phyloP scores from a whole-genome alignment of 768 basidiomycete species.

The Naganishia vaughanmartiniae region DNA sequence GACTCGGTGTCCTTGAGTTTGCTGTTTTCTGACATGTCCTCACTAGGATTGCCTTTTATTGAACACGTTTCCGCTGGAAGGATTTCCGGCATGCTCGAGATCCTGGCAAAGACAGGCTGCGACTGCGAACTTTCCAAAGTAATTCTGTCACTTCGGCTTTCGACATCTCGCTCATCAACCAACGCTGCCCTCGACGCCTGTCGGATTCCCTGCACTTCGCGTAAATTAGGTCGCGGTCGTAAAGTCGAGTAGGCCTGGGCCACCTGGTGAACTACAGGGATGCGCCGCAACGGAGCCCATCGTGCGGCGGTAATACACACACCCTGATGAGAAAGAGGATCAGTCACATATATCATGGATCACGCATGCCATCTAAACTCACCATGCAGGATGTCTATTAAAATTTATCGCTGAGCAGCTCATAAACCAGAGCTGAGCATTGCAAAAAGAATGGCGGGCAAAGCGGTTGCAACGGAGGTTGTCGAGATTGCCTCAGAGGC shows the following conservation, averaged over 20 bases:
- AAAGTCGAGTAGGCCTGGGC: neutral
- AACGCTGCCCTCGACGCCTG: neutral
- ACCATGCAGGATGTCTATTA: neutral
- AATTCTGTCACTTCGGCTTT: neutral
- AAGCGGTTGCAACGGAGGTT: neutral
- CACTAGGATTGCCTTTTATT: neutral
- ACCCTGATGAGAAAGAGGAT: neutral
- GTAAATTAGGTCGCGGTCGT: neutral
- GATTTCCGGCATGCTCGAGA: neutral
- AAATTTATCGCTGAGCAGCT: neutral
- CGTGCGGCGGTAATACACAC: conserved; percentile 6
- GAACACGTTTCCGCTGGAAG: neutral
- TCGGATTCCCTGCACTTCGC: neutral
- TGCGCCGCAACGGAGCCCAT: conserved; percentile 12
- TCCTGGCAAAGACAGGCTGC: neutral
- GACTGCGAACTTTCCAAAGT: neutral
- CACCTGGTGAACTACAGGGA: neutral
- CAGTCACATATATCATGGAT: neutral
- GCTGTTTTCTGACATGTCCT: neutral
- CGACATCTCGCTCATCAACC: neutral
- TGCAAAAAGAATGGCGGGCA: neutral
- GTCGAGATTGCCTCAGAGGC: neutral
- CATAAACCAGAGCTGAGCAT: neutral
- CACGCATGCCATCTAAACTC: neutral
- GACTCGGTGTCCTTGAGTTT: neutral